Evolutionary conservation across 148 eudicot species (phyloP), one percentile per base, ranked within the genome.

Genomic region (Cornus suecica): DNA sequence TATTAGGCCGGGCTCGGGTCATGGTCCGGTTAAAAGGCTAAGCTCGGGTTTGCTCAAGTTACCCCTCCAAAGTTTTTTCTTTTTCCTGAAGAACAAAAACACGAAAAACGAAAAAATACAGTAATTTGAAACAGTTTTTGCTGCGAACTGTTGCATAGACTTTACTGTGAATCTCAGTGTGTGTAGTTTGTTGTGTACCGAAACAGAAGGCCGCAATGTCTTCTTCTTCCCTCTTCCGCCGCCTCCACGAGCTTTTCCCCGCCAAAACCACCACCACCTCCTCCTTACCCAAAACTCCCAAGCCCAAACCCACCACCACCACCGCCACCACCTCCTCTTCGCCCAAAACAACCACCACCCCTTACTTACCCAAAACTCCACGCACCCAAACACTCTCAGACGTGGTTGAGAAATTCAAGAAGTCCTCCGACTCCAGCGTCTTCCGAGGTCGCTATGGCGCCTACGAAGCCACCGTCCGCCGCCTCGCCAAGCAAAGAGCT

Each of bases 401-500:
- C 25, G 8, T 87, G 2, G 79, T 79, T 0, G 72, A 73, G 4
- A 62, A 61, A 61, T 85, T 87, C 83, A 87, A 87, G 32, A 72
- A 56, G 48, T 29, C 41, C 23, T 79, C 88, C 9, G 68, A 71
- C 25, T 41, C 63, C n/a, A 14, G 6, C 20, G 20, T 1, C 0
- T 84, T 87, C 25, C 85, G 93, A 16, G 28, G n/a, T 26, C 52
- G 27, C 51, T 0, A 27, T 54, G 2, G 22, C 27, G 7, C 34
- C 20, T 89, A 89, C 72, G 64, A 67, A 13, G 56, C 62, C 73
- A 74, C 82, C 26, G 84, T 87, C n/a, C 71, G 54, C 66, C 86
- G 86, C 22, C 87, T 90, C 30, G 73, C 82, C 25, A 41, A n/a
- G 74, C 76, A 31, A 78, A 65, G 27, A n/a, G n/a, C n/a, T n/a